Evolutionary conservation across 2,329 filamentous ascomycete species (phyloP).

Genomic region (Ophiobolus disseminans): DNA sequence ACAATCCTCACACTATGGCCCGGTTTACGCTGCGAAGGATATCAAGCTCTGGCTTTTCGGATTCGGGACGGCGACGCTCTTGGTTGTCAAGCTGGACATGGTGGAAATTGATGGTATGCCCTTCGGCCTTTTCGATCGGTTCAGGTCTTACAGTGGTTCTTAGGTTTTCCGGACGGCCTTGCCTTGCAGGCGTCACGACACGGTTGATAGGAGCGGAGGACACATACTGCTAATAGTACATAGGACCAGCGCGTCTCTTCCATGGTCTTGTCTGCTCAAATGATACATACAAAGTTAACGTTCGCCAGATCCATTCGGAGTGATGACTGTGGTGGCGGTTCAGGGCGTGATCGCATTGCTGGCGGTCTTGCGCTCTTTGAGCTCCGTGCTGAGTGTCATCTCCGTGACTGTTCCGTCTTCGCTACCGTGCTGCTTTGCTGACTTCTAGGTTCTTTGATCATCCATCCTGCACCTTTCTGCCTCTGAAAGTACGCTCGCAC

Average conservation of each 20-base stretch:
- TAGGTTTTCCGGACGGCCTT: constrained; percentile 14
- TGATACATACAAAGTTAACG: constrained; percentile 14
- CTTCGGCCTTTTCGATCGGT: neutral
- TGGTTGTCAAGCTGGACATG: constrained; percentile 1
- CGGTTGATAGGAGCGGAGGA: constrained; percentile 14
- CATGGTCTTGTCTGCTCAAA: constrained; percentile 20
- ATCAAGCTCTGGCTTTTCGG: neutral
- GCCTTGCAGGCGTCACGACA: constrained; percentile 9
- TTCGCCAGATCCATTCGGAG: neutral
- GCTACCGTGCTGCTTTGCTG: too few relatives aligned
- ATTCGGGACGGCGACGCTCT: neutral
- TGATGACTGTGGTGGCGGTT: too few relatives aligned
- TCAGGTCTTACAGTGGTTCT: constrained; percentile 24
- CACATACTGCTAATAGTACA: constrained; percentile 31
- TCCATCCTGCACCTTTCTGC: too few relatives aligned
- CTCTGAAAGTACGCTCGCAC: too few relatives aligned
- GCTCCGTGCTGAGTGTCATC: too few relatives aligned
- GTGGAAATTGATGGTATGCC: constrained; percentile 5
- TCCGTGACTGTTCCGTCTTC: too few relatives aligned
- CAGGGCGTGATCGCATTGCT: too few relatives aligned
- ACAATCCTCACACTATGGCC: too few relatives aligned
- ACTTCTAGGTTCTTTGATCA: too few relatives aligned
- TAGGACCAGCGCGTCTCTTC: constrained; percentile 29
- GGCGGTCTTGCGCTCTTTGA: too few relatives aligned
- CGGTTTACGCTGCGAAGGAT: neutral